These are phyloP conservation scores for Amanita muscaria DNA, from an alignment of 768 basidiomycete species.

Conservation along the genomic window DNA sequence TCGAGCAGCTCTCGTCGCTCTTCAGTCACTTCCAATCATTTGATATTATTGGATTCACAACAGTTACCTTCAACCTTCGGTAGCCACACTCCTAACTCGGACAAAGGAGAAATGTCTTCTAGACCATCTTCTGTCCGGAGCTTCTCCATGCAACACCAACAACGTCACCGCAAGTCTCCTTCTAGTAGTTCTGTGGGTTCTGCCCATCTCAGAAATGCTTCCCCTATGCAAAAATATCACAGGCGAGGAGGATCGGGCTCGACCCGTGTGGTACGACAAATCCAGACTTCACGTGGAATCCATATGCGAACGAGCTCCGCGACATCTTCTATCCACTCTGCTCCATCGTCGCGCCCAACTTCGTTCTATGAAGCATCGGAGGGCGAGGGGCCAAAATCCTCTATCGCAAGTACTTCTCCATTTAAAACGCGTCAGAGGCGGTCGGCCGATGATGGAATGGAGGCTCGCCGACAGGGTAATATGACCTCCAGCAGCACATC, in stretches of 20 bases:
- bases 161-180: slow-evolving; percentile 62
- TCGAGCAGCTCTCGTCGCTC: slow-evolving; percentile 82
- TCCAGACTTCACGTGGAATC: slow-evolving; percentile 36
- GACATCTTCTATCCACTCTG: slow-evolving; percentile 70
- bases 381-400: slow-evolving; percentile 33
- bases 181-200: slow-evolving; percentile 74
- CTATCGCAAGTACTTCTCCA: slow-evolving; percentile 51
- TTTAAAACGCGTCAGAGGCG: slow-evolving; percentile 42
- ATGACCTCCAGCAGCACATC: slow-evolving; percentile 28
- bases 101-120: slow-evolving; percentile 68
- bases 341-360: slow-evolving; percentile 65
- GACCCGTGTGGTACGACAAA: slow-evolving; percentile 68
- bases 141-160: slow-evolving; percentile 43
- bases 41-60: slow-evolving; percentile 45
- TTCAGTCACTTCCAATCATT: slow-evolving; percentile 40
- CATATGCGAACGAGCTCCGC: slow-evolving; percentile 72
- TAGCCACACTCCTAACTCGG: slow-evolving; percentile 82
- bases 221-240: slow-evolving; percentile 74
- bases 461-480: slow-evolving; percentile 28
- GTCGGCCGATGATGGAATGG: slow-evolving; percentile 31
- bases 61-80: slow-evolving; percentile 60
- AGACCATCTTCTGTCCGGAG: slow-evolving; percentile 85
- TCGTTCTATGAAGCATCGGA: slow-evolving; percentile 75
- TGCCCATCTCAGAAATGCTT: slow-evolving; percentile 54
- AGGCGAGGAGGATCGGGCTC: slow-evolving; percentile 74